Evolutionary conservation across 495 filamentous ascomycete species (phyloP).

Genomic region (Penicillium verhagenii): DNA sequence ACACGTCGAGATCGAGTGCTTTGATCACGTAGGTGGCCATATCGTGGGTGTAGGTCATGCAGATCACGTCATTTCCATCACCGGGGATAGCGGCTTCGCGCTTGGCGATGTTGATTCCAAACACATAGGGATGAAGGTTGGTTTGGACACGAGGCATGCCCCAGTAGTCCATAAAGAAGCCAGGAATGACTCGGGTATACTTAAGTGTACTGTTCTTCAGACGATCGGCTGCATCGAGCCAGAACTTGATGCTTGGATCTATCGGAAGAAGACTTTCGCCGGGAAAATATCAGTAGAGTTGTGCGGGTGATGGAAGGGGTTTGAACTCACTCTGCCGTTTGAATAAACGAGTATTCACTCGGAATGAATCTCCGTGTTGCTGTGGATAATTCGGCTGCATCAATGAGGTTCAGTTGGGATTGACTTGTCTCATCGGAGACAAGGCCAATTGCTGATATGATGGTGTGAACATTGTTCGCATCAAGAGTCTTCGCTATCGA

Average conservation of each 20-base stretch:
- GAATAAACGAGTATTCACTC: constrained; percentile 48
- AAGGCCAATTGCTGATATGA: constrained; percentile 51
- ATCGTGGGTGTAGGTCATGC: constrained; percentile 55
- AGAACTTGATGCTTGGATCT: constrained; percentile 38
- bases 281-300: background rate
- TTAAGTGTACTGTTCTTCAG: constrained; percentile 35
- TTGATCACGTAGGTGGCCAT: constrained; percentile 50
- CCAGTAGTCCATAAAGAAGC: constrained; percentile 58
- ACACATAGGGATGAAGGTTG: constrained; percentile 35
- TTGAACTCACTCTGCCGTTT: constrained; percentile 31
- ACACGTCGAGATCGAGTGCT: constrained; percentile 42
- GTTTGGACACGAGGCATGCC: constrained; percentile 46
- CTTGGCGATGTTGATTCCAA: constrained; percentile 48
- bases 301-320: background rate
- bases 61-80: constrained; percentile 43
- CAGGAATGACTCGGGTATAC: constrained; percentile 49
- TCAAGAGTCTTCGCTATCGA: constrained; percentile 41
- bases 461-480: constrained; percentile 46
- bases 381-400: constrained; percentile 45
- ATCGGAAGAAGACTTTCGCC: constrained; percentile 26
- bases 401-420: constrained; percentile 47
- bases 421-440: constrained; percentile 30
- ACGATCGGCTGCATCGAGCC: constrained; percentile 31
- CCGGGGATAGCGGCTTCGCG: constrained; percentile 53
- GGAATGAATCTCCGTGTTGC: constrained; percentile 48